Evolutionary conservation across 805 yeast species (phyloP).

Genomic region (Wickerhamomyces ciferrii): DNA sequence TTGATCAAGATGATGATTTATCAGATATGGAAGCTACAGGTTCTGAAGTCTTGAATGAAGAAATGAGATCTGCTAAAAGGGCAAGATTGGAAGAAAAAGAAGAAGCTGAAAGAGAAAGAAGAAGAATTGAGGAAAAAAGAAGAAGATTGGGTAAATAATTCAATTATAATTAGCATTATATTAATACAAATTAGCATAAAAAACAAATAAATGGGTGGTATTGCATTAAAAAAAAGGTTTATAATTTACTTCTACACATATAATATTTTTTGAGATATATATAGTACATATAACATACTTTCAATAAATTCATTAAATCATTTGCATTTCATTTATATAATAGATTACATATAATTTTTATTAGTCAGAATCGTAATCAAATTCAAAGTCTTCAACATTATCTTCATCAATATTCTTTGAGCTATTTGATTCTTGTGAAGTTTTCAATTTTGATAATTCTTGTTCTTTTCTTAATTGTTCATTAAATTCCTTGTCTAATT

Average conservation of each 20-base stretch:
- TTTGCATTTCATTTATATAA: not conserved
- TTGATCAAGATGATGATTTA: slow-evolving; percentile 42
- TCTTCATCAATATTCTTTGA: slow-evolving; percentile 4
- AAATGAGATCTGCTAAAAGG: slow-evolving; percentile 55
- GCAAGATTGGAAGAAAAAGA: slow-evolving; percentile 74
- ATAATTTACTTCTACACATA: too few species aligned
- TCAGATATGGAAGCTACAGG: slow-evolving; percentile 93
- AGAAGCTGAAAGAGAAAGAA: slow-evolving; percentile 60
- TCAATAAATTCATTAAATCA: not conserved
- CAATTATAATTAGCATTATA: too few species aligned
- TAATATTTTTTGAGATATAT: too few species aligned
- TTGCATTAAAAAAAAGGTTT: too few species aligned
- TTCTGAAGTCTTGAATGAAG: slow-evolving; percentile 81
- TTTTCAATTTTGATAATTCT: not conserved
- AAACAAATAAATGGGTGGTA: too few species aligned
- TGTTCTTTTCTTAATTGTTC: slow-evolving; percentile 10
- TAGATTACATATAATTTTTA: not conserved
- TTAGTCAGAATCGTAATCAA: slow-evolving; percentile 29
- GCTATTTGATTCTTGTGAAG: not conserved
- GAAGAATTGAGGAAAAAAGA: slow-evolving; percentile 39
- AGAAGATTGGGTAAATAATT: slow-evolving; percentile 23
- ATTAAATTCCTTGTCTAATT: slow-evolving; percentile 1
- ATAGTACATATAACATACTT: too few species aligned
- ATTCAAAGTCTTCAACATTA: slow-evolving; percentile 35
- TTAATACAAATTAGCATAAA: too few species aligned